phyloP scores from a whole-genome alignment of 2,329 filamentous ascomycete genomes.

The Colletotrichum agaves region DNA sequence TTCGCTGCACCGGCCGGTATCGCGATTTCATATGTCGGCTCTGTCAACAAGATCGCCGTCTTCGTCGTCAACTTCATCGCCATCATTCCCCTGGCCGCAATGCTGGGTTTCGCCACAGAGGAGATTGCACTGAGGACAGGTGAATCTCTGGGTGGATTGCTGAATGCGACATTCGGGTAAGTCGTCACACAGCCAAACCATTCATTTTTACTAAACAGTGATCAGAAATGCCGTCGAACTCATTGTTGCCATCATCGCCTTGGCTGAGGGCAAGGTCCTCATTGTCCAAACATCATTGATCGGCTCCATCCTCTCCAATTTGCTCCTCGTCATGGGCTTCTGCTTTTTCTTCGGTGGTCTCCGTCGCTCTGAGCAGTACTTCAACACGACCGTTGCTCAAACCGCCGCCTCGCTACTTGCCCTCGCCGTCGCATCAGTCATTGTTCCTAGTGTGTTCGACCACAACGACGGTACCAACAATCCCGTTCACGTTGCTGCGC shows the following conservation, averaged over 20 bases:
- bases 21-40: constrained; percentile 71
- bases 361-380: constrained; percentile 82
- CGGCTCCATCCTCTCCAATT: constrained; percentile 89
- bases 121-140: constrained; percentile 85
- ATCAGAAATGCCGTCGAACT: constrained; percentile 82
- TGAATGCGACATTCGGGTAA: constrained; percentile 87
- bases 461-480: constrained; percentile 54
- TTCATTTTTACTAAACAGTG: constrained; percentile 22
- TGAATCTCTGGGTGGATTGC: constrained; percentile 86
- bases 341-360: constrained; percentile 91
- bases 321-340: constrained; percentile 90
- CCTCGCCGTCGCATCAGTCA: constrained; percentile 81
- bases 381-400: constrained; percentile 92
- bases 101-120: constrained; percentile 90
- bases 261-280: constrained; percentile 77
- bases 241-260: constrained; percentile 87
- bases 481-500: constrained; percentile 62
- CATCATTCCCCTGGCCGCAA: constrained; percentile 87
- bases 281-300: constrained; percentile 95
- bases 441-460: constrained; percentile 90
- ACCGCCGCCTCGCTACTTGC: constrained; percentile 85
- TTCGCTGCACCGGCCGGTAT: constrained; percentile 84
- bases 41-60: constrained; percentile 68
- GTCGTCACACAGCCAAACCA: constrained; percentile 27
- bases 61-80: constrained; percentile 95